A percentile compares a stretch with the other conserved stretches of the same genome.
Conservation (phyloP, 2,329 filamentous ascomycete genomes). For the Lachnellula occidentalis region DNA sequence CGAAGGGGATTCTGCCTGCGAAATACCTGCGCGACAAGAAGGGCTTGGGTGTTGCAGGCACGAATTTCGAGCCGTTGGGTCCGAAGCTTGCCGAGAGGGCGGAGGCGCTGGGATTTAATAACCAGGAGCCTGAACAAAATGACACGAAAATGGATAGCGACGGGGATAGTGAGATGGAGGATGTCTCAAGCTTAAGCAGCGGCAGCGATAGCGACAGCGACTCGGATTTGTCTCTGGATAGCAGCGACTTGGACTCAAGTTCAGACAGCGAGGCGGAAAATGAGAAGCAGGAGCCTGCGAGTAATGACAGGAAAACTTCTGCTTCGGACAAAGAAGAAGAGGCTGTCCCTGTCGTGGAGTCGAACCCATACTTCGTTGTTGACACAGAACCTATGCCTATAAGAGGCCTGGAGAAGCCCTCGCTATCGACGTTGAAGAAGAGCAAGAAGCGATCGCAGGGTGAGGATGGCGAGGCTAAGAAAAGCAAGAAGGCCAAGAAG, state of each 20-base stretch:
- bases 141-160: constrained; percentile 7
- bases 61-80: constrained; percentile 12
- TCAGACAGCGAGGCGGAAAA: neutral
- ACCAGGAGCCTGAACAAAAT: neutral
- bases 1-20: constrained; percentile 15
- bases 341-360: constrained; percentile 3
- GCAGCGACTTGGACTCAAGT: constrained; percentile 1
- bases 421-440: constrained; percentile 4
- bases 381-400: constrained; percentile 24
- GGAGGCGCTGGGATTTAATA: constrained; percentile 1
- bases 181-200: constrained; percentile 1
- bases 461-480: constrained; percentile 29
- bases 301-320: constrained; percentile 4
- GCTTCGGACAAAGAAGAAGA: neutral
- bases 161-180: constrained; percentile 16
- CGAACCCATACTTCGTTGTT: constrained; percentile 24
- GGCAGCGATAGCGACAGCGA: neutral
- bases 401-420: neutral
- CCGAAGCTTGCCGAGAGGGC: constrained; percentile 17
- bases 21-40: constrained; percentile 17
- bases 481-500: constrained; percentile 42
- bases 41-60: constrained; percentile 19
- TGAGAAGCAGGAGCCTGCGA: neutral
- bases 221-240: neutral
- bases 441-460: constrained; percentile 12